Conservation (phyloP, 2,329 filamentous ascomycete genomes). For the Endoconidiophora laricicola region DNA sequence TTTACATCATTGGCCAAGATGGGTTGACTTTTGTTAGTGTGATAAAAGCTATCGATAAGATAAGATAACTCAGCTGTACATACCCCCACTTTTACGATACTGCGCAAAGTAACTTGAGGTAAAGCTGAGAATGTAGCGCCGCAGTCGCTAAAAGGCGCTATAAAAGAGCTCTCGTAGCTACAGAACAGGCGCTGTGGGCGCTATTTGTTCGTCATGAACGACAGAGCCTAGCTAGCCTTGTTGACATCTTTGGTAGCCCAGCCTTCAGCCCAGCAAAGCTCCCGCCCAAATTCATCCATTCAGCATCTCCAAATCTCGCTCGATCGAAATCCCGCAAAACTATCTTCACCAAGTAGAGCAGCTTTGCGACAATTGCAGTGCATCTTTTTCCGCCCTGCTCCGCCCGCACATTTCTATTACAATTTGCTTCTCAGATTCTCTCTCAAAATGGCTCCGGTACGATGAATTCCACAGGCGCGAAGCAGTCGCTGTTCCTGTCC, state of each 20-base stretch:
- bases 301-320: not conserved
- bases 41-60: too few relatives aligned
- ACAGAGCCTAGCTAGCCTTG: too few relatives aligned
- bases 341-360: too few relatives aligned
- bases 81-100: constrained; percentile 8
- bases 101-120: not conserved
- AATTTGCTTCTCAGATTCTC: not conserved
- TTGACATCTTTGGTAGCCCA: too few relatives aligned
- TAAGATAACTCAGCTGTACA: too few relatives aligned
- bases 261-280: not conserved
- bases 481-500: not conserved
- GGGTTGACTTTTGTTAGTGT: too few relatives aligned
- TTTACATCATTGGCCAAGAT: too few relatives aligned
- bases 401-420: not conserved
- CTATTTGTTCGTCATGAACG: too few relatives aligned
- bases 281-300: not conserved
- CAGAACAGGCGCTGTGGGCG: too few relatives aligned
- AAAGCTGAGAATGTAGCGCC: not conserved
- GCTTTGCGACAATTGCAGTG: not conserved
- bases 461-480: not conserved
- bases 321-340: constrained; percentile 1
- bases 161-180: too few relatives aligned
- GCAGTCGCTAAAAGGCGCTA: too few relatives aligned
- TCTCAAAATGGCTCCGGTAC: constrained; percentile 11
- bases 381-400: not conserved